Evolutionary conservation across 2,329 filamentous ascomycete genomes (phyloP).

Genomic region (Aspergillus ochraceus): DNA sequence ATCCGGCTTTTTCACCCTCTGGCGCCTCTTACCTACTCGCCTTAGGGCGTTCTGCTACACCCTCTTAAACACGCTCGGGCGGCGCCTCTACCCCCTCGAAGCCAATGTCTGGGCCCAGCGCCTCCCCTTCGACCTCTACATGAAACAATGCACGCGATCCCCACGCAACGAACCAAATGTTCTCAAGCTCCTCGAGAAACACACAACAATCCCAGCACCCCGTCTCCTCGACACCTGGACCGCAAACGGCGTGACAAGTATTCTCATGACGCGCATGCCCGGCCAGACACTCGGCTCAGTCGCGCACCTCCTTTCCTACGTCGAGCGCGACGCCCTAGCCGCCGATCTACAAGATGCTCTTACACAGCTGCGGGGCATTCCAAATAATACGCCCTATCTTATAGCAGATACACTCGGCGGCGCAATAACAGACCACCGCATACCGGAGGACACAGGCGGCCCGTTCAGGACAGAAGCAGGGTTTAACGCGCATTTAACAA

Average conservation of each 20-base stretch:
- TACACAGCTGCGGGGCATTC: conserved; percentile 1
- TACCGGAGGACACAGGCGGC: conserved; percentile 5
- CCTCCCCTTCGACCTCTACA: conserved; percentile 4
- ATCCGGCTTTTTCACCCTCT: too few species aligned
- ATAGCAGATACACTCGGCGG: background rate
- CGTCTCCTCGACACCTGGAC: background rate
- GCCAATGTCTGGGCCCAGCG: background rate
- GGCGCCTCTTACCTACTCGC: too few species aligned
- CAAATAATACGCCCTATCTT: background rate
- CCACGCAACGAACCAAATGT: background rate
- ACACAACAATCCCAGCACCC: conserved; percentile 1
- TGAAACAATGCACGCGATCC: conserved; percentile 1
- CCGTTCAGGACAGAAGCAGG: conserved; percentile 11
- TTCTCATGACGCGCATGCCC: background rate
- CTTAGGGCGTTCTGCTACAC: background rate
- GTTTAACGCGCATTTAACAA: background rate
- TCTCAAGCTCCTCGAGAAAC: background rate
- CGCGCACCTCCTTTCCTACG: conserved; percentile 3
- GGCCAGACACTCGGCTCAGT: background rate
- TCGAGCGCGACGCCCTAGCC: background rate
- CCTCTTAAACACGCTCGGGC: too few species aligned
- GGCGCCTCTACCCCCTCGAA: too few species aligned
- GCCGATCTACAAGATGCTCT: background rate
- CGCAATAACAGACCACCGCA: background rate
- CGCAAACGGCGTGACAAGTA: background rate